Evolutionary conservation across 2,329 filamentous ascomycete genomes (phyloP).

Genomic region (Leptodontidium sp.): DNA sequence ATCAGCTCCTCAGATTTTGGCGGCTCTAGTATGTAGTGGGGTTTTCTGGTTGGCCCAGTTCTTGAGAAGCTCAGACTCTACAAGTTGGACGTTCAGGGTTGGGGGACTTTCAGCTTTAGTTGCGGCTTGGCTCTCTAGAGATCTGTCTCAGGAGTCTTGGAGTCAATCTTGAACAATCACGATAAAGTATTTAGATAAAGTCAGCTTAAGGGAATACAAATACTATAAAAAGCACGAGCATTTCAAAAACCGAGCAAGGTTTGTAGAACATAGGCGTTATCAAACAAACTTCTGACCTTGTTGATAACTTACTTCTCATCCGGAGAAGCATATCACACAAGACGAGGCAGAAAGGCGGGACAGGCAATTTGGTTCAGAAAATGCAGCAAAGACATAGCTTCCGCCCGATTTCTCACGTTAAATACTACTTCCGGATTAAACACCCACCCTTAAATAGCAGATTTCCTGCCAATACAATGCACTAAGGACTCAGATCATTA

Average conservation of each 20-base stretch:
- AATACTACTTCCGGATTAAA: neutral
- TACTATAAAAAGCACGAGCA: neutral
- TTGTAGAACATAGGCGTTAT: neutral
- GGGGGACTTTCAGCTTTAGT: conserved; percentile 23
- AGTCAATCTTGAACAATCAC: neutral
- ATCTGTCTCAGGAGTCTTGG: neutral
- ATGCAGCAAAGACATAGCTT: too few species aligned
- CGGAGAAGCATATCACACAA: neutral
- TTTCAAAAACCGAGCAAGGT: neutral
- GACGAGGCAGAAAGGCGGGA: neutral
- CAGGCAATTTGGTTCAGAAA: neutral
- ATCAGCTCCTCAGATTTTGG: conserved; percentile 32
- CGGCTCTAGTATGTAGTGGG: conserved; percentile 27
- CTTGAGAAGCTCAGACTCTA: conserved; percentile 15
- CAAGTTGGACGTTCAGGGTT: conserved; percentile 25
- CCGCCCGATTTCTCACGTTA: too few species aligned
- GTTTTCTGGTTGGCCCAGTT: conserved; percentile 23
- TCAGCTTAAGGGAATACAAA: neutral
- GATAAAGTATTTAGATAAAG: neutral
- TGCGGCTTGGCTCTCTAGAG: conserved; percentile 15
- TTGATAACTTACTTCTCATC: neutral
- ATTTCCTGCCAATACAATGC: neutral
- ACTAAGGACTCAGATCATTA: neutral
- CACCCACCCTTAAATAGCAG: neutral
- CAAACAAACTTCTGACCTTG: neutral